phyloP scores from a whole-genome alignment of 495 filamentous ascomycete species.

The Talaromyces proteolyticus region DNA sequence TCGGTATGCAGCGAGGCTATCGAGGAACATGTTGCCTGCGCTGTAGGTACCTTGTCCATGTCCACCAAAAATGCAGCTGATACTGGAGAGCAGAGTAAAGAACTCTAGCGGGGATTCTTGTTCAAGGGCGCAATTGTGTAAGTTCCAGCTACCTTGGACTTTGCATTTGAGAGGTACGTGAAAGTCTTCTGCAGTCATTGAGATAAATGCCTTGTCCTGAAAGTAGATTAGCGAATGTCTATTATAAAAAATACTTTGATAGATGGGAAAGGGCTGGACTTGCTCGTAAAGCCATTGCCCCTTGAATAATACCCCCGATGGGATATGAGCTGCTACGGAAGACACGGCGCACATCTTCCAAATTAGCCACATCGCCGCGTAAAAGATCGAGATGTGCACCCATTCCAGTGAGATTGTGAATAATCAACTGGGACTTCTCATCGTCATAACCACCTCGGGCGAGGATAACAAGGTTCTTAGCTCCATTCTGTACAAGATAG shows the following conservation, averaged over 20 bases:
- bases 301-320: slow-evolving; percentile 10
- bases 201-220: slow-evolving; percentile 16
- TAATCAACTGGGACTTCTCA: slow-evolving; percentile 1
- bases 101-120: slow-evolving; percentile 15
- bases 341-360: slow-evolving; percentile 5
- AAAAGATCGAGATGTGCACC: neutral
- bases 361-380: slow-evolving; percentile 5
- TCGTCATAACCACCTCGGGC: slow-evolving; percentile 23
- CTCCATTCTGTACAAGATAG: slow-evolving; percentile 50
- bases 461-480: slow-evolving; percentile 45
- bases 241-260: neutral
- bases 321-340: slow-evolving; percentile 21
- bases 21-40: slow-evolving; percentile 38
- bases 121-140: slow-evolving; percentile 14
- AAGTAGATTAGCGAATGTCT: neutral
- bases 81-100: slow-evolving; percentile 32
- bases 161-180: slow-evolving; percentile 13
- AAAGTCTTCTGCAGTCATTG: slow-evolving; percentile 12
- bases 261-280: neutral
- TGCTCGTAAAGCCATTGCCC: slow-evolving; percentile 27
- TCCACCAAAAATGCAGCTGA: slow-evolving; percentile 26
- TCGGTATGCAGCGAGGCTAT: slow-evolving; percentile 37
- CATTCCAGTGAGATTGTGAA: slow-evolving; percentile 4
- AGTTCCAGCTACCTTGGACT: slow-evolving; percentile 15
- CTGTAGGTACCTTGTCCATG: slow-evolving; percentile 40